Percentiles rank a stretch among this genome's conserved stretches.
phyloP scores from a whole-genome alignment of 208 protist genomes.

The Trypanosoma grayi region DNA sequence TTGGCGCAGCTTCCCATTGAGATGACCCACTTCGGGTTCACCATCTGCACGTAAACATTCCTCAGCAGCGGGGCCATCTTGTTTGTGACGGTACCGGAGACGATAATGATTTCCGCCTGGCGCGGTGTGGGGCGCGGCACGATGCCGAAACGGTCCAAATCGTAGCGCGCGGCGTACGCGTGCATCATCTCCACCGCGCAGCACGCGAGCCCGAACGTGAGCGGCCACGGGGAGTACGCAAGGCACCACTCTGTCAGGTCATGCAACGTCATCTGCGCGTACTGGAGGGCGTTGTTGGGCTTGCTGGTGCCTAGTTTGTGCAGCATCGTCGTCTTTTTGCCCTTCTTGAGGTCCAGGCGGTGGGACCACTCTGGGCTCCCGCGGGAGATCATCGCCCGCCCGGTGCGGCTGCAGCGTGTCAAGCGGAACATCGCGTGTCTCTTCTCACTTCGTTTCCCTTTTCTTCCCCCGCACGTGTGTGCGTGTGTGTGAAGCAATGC shows the following conservation, averaged over 20 bases:
- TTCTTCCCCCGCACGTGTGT: neutral
- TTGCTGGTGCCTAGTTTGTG: conserved; percentile 91
- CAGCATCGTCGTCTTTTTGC: conserved; percentile 83
- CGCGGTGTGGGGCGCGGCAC: conserved; percentile 94
- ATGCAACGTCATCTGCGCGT: conserved; percentile 90
- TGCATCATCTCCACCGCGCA: conserved; percentile 99
- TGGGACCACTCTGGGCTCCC: conserved; percentile 90
- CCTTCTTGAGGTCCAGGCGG: conserved; percentile 86
- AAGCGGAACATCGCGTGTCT: conserved; percentile 57
- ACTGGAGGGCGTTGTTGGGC: conserved; percentile 90
- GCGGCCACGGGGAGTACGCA: conserved; percentile 96
- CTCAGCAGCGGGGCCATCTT: conserved; percentile 99
- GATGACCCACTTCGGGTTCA: conserved; percentile 93
- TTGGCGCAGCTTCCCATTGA: conserved; percentile 98
- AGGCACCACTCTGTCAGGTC: conserved; percentile 89
- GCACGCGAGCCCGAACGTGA: conserved; percentile 98
- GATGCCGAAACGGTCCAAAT: conserved; percentile 98
- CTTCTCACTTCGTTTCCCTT: neutral
- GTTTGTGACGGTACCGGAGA: conserved; percentile 99
- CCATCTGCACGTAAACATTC: conserved; percentile 98
- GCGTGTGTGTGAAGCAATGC: no score
- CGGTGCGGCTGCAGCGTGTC: conserved; percentile 54
- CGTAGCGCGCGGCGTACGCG: conserved; percentile 95
- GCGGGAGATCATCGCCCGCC: conserved; percentile 89
- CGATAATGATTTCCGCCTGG: conserved; percentile 98